Conservation (phyloP, 352 stramenopile genomes). For the Ophiocytium majus region DNA sequence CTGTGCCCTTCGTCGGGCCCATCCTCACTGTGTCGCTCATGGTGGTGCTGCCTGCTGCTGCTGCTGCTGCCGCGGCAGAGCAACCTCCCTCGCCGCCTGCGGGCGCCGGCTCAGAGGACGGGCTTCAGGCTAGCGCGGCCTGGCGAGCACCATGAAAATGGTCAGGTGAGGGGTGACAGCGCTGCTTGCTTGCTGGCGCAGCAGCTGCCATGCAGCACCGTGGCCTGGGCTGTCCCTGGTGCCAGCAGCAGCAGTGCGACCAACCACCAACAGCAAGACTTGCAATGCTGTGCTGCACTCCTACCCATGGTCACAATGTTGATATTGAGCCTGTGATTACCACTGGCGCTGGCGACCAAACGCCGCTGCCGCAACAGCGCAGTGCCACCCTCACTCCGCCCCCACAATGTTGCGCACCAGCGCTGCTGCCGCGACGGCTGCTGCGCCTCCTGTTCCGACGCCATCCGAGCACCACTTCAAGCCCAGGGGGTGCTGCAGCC, state of each 20-base stretch:
- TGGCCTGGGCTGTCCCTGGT: neutral
- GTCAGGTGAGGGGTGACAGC: slow-evolving; percentile 1
- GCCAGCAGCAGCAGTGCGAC: neutral
- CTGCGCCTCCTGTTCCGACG: too few species aligned
- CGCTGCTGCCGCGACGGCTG: too few species aligned
- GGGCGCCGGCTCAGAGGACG: slow-evolving; percentile 39
- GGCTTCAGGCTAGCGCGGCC: slow-evolving; percentile 45
- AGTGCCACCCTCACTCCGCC: too few species aligned
- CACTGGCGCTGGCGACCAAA: too few species aligned
- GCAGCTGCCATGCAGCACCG: neutral
- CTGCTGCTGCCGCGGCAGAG: neutral
- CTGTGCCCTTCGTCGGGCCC: neutral
- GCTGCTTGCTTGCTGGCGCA: neutral
- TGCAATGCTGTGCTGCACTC: neutral
- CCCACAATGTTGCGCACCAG: too few species aligned
- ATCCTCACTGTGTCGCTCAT: neutral
- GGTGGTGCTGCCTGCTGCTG: neutral
- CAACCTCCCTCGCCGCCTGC: slow-evolving; percentile 49
- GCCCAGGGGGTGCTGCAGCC: too few species aligned
- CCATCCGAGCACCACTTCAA: too few species aligned
- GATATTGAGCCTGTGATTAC: too few species aligned
- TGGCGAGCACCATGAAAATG: slow-evolving; percentile 52
- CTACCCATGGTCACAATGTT: neutral
- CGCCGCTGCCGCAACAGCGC: too few species aligned
- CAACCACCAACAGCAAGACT: neutral